A percentile compares a stretch with the other conserved stretches of the same genome.
Evolutionary conservation across 2,329 filamentous ascomycete genomes (phyloP).

Genomic region (Paracoccidioides brasiliensis): DNA sequence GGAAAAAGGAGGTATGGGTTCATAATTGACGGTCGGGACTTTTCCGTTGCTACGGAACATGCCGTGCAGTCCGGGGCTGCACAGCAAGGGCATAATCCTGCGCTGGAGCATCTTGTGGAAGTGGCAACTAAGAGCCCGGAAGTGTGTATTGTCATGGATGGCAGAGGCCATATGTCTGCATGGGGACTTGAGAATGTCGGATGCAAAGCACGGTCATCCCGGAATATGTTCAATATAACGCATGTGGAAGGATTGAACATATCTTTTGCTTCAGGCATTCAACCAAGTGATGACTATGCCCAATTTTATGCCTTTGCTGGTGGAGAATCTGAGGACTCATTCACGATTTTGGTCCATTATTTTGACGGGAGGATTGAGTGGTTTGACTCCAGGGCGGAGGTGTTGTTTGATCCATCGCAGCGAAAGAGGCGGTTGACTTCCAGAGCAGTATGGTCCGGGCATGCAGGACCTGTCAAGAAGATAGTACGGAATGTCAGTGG

Average conservation of each 20-base stretch:
- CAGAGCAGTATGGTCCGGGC: constrained; percentile 66
- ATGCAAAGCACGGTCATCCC: constrained; percentile 50
- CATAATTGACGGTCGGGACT: constrained; percentile 69
- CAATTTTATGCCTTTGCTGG: constrained; percentile 65
- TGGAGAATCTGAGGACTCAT: constrained; percentile 43
- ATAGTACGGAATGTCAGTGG: constrained; percentile 77
- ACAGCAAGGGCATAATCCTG: constrained; percentile 51
- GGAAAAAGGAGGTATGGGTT: constrained; percentile 54
- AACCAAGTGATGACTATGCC: constrained; percentile 41
- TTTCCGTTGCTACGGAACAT: constrained; percentile 55
- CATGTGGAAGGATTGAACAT: constrained; percentile 52
- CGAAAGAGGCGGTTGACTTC: constrained; percentile 46
- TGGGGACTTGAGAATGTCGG: constrained; percentile 86
- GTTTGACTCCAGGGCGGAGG: constrained; percentile 64
- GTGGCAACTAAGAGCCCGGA: constrained; percentile 77
- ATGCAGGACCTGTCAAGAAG: constrained; percentile 67
- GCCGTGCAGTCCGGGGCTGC: constrained; percentile 50
- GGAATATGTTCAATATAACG: constrained; percentile 72
- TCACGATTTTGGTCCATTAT: constrained; percentile 66
- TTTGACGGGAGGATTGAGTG: constrained; percentile 77
- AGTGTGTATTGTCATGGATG: constrained; percentile 73
- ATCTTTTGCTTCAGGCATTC: constrained; percentile 20
- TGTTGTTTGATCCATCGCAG: constrained; percentile 62
- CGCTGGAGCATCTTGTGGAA: constrained; percentile 71
- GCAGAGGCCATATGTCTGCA: constrained; percentile 72